Conservation (phyloP, 805 yeast species). For the Candida montana region DNA sequence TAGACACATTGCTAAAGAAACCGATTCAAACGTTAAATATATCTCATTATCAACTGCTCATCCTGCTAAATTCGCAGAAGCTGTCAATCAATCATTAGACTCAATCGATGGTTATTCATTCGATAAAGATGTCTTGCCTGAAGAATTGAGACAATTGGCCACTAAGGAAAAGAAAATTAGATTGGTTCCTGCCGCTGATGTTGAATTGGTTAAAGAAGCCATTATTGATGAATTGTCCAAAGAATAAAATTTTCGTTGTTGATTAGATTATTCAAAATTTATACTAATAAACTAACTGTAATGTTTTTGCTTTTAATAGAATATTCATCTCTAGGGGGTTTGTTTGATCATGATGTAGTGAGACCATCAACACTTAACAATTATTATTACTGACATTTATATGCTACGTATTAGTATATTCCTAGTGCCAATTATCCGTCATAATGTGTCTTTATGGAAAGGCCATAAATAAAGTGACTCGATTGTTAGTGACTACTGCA, state of each 20-base stretch:
- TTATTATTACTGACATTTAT: too few relatives aligned
- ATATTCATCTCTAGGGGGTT: too few relatives aligned
- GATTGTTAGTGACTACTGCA: too few relatives aligned
- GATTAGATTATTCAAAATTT: too few relatives aligned
- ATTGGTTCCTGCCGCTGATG: conserved; percentile 64
- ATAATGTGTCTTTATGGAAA: too few relatives aligned
- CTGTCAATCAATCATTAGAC: conserved; percentile 76
- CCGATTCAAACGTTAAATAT: conserved; percentile 36
- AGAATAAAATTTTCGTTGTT: conserved; percentile 26
- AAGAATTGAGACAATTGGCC: conserved; percentile 70
- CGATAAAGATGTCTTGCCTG: conserved; percentile 84
- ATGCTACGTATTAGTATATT: too few relatives aligned
- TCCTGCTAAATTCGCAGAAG: conserved; percentile 97
- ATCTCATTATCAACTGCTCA: conserved; percentile 94
- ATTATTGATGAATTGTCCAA: conserved; percentile 67
- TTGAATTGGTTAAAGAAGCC: conserved; percentile 67
- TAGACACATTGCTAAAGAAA: conserved; percentile 44
- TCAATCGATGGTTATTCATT: conserved; percentile 72
- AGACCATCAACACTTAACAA: too few relatives aligned
- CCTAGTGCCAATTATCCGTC: too few relatives aligned
- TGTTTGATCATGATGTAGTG: too few relatives aligned
- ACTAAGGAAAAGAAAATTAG: conserved; percentile 69
- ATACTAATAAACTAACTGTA: too few relatives aligned
- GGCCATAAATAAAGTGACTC: too few relatives aligned
- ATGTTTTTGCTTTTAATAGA: too few relatives aligned